Percentiles rank a stretch among this genome's conserved stretches.
Evolutionary conservation across 2,329 filamentous ascomycete species (phyloP).

Genomic region (Bipolaris zeicola): DNA sequence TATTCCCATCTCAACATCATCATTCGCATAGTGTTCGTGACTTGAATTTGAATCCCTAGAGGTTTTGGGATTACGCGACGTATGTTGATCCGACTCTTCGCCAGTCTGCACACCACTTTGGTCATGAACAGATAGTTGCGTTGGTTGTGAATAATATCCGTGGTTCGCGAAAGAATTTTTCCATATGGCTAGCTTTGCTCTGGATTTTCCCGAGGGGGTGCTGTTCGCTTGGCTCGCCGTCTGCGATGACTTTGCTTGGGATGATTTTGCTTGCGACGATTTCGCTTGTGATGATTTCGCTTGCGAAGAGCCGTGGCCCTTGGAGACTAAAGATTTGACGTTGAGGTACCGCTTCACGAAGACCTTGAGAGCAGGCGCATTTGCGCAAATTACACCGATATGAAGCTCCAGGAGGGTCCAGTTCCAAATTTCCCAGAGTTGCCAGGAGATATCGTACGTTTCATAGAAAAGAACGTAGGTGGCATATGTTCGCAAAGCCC

Average conservation of each 20-base stretch:
- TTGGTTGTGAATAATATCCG: not conserved
- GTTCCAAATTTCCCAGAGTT: slow-evolving; percentile 18
- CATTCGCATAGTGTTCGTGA: not conserved
- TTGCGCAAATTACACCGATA: slow-evolving; percentile 33
- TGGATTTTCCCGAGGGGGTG: not conserved
- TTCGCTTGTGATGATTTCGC: not conserved
- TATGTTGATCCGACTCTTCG: not conserved
- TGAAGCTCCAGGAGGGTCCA: slow-evolving; percentile 29
- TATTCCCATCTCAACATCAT: not conserved
- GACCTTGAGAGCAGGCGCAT: slow-evolving; percentile 30
- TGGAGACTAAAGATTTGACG: not conserved
- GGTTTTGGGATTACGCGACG: not conserved
- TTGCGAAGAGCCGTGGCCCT: not conserved
- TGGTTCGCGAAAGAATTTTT: not conserved
- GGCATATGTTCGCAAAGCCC: slow-evolving; percentile 21
- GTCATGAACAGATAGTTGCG: not conserved
- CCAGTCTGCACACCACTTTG: not conserved
- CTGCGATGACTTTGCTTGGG: not conserved
- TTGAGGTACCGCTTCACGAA: slow-evolving; percentile 25
- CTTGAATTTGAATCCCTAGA: not conserved
- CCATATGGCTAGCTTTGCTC: not conserved
- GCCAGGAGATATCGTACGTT: slow-evolving; percentile 35
- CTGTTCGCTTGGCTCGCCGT: not conserved
- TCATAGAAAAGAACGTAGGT: slow-evolving; percentile 28
- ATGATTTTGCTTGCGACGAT: not conserved